Evolutionary conservation across 2,329 filamentous ascomycete species (phyloP), one percentile per base, ranked within the genome.

Genomic region (Emydomyces testavorans): DNA sequence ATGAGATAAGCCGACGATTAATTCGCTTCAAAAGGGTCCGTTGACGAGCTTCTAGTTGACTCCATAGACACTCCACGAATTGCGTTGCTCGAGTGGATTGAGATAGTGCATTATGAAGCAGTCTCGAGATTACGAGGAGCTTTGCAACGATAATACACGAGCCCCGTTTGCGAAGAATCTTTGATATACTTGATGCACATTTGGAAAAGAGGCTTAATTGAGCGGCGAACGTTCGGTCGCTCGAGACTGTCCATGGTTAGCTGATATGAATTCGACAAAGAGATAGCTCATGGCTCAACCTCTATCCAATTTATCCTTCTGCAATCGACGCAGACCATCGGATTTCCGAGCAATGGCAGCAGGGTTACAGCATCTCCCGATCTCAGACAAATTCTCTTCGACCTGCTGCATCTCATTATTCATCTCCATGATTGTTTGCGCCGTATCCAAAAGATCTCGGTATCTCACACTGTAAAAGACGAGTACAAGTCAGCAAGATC

Each of bases 341-440:
- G 74, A 74, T 62, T 88, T 87, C 54, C 71, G 75, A 20, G 80
- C 80, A 20, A 94, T 72, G 21, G 81, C 73, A 45, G 75, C 70
- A 31, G 85, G 77, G 44, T 89, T 88, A 65, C 90, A 95, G 49
- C 78, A 77, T 35, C 77, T 77, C 38, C 86, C 85, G 69, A 94
- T 82, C 50, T 74, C 73, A 13, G 76, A 76, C 44, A 96, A 73
- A 31, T 80, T 77, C 4, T 73, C 70, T 64, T 94, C 87, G 13
- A 87, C 82, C 10, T 72, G 69, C 52, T 82, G 77, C 68, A 92
- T 90, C 61, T 90, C 80, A 32, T 67, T 68, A 56, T 86, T 83
- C 86, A 96, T 94, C 52, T 81, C 77, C 47, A 95, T 83, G 56
- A 96, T 96, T n/a, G 82, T 82, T 67, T 95, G 89, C 47, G 90